Evolutionary conservation across 768 basidiomycete genomes (phyloP).

Genomic region (Lentinula edodes): DNA sequence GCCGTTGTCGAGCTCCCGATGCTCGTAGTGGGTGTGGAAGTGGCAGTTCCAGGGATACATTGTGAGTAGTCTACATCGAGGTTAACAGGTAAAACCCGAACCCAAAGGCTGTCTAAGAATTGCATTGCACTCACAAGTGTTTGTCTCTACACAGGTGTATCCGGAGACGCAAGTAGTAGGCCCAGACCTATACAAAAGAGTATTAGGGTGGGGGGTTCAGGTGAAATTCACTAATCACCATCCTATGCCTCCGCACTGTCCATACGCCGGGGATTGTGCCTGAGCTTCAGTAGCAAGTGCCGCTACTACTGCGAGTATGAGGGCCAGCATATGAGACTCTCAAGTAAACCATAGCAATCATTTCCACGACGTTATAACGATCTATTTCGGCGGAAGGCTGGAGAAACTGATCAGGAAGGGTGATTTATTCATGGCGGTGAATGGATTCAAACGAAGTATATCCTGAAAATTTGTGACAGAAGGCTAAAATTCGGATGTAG

Average conservation of each 20-base stretch:
- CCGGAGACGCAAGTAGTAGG: slow-evolving; percentile 37
- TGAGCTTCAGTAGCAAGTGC: slow-evolving; percentile 6
- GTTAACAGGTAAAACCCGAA: background rate
- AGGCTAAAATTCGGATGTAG: background rate
- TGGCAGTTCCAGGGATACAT: slow-evolving; percentile 37
- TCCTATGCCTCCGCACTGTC: slow-evolving; percentile 37
- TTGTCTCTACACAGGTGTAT: slow-evolving; percentile 35
- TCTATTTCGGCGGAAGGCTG: background rate
- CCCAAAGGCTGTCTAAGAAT: background rate
- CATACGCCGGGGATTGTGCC: slow-evolving; percentile 36
- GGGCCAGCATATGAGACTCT: background rate
- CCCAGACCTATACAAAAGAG: slow-evolving; percentile 28
- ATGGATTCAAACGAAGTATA: background rate
- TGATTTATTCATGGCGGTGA: no score
- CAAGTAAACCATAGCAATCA: no score
- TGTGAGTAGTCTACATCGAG: slow-evolving; percentile 43
- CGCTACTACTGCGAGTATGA: background rate
- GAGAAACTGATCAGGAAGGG: background rate
- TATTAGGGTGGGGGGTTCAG: background rate
- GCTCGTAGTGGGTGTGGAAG: slow-evolving; percentile 21
- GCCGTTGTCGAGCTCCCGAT: slow-evolving; percentile 21
- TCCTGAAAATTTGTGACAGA: background rate
- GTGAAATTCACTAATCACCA: slow-evolving; percentile 21
- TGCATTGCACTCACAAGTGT: slow-evolving; percentile 25
- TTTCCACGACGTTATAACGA: no score